Evolutionary conservation across 352 stramenopile genomes (phyloP), one percentile per base, ranked within the genome.

Genomic region (Phytophthora ohioensis): DNA sequence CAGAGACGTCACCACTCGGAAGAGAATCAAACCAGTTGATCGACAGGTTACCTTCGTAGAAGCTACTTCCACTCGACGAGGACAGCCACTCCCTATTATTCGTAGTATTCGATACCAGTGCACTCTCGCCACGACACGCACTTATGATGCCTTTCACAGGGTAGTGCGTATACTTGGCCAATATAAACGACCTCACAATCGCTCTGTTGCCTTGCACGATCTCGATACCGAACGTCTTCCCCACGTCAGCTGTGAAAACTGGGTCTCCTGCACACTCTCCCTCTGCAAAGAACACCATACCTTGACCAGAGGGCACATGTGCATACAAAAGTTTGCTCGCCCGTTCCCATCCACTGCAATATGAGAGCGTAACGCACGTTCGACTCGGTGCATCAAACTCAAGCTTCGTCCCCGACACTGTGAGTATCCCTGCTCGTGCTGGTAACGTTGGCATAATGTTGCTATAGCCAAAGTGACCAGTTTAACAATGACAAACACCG

Each of bases 271-370:
- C 17, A 30, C 45, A 53, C 10, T 38, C 46, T 3, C 39, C 46
- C 46, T 53, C 46, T 21, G 10, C 30, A 13, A 53, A 53, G 27
- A 53, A 38, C 3, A 53, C 30, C 2, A 53, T 53, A 9, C 46
- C 7, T 4, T 53, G 30, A 3, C 46, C 27, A 9, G 46, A 9
- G 0, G 30, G 27, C 2, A 53, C 12, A 36, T 12, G 30, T 4
- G 46, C 45, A 6, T 51, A 51, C 9, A 51, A 21, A 8, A 35
- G 45, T 27, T 51, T 51, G 45, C n/a, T 49, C 45, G 45, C 45
- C 34, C 11, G 10, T 21, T 15, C 21, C 45, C 45, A 51, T 15
- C 45, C 45, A 34, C 45, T 51, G 7, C 45, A 51, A 21, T 51
- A 35, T 4, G 21, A 51, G 21, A 51, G 35, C 6, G 45, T 51